Percentiles rank a stretch among this genome's conserved stretches.
phyloP scores from a whole-genome alignment of 345 rosid species.

The Garcia nutans region DNA sequence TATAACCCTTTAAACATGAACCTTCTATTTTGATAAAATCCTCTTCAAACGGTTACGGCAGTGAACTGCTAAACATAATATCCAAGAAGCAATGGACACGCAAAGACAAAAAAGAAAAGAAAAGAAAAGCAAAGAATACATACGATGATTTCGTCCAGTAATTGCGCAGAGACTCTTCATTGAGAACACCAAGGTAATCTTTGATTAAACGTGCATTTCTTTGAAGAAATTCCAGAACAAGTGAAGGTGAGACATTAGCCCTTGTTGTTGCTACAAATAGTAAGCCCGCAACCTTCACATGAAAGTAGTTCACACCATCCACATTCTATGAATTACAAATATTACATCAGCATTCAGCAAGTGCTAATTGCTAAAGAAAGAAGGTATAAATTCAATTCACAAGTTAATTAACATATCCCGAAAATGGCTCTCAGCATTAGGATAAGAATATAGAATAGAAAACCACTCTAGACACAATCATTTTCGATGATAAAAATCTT shows the following conservation, averaged over 20 bases:
- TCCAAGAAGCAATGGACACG: background rate
- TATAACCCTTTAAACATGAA: background rate
- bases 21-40: background rate
- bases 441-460: too few species aligned
- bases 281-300: constrained; percentile 88
- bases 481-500: too few species aligned
- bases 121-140: constrained; percentile 22
- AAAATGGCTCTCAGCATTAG: too few species aligned
- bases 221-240: constrained; percentile 92
- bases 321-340: constrained; percentile 43
- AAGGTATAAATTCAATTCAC: background rate
- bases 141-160: constrained; percentile 96
- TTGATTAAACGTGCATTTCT: constrained; percentile 95
- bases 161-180: constrained; percentile 88
- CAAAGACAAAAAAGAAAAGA: background rate
- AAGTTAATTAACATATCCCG: background rate
- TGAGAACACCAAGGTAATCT: constrained; percentile 93
- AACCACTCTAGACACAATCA: background rate
- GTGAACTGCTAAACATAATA: background rate
- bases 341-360: background rate
- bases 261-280: constrained; percentile 93
- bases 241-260: constrained; percentile 82
- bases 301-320: constrained; percentile 97
- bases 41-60: too few species aligned
- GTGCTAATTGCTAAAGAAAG: background rate